Evolutionary conservation across 768 basidiomycete species (phyloP), one percentile per base, ranked within the genome.

Genomic region (Goffeauzyma gilvescens): DNA sequence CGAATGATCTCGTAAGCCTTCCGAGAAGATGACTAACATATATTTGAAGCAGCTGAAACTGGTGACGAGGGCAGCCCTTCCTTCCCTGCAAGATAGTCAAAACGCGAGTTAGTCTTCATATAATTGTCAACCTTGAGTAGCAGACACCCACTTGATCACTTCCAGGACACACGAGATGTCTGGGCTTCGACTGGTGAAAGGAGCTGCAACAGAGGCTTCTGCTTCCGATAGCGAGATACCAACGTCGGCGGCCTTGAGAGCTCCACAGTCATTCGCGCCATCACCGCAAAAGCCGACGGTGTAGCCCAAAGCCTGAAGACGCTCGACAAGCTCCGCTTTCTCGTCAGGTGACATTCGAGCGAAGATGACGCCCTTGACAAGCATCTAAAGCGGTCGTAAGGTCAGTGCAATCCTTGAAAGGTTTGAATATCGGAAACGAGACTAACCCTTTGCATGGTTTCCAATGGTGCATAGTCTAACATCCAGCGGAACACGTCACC

Each of bases 11-110:
- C 30, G 12, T 33, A 17, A n/a, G 22, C 26, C 10, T 18, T 20
- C n/a, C 8, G 6, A 23, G 24, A 4, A 14, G 2, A 15, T 4
- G 26, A 69, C 83, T 64, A 54, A 89, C 90, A 98, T 98, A 58
- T 95, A 98, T 65, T 98, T 98, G 76, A 98, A 98, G 67, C 90
- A 96, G 52, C 86, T 89, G 66, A 98, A 98, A 62, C 86, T 90
- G 1, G 93, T 96, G 41, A 93, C 90, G 41, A 98, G 69, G 1
- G 93, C 90, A 6, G 86, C 84, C 32, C 93, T 72, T 6, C 93
- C 93, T 59, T 98, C 90, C 56, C 55, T 57, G 45, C 5, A 27
- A 41, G 28, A 27, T 6, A 41, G 21, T 6, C 14, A 2, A 30
- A 40, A 10, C 6, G 15, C 15, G 13, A 6, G 27, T 40, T 30